These are phyloP conservation scores for Cercospora sojina DNA, from an alignment of 2,329 filamentous ascomycete species.

Conservation along the genomic window DNA sequence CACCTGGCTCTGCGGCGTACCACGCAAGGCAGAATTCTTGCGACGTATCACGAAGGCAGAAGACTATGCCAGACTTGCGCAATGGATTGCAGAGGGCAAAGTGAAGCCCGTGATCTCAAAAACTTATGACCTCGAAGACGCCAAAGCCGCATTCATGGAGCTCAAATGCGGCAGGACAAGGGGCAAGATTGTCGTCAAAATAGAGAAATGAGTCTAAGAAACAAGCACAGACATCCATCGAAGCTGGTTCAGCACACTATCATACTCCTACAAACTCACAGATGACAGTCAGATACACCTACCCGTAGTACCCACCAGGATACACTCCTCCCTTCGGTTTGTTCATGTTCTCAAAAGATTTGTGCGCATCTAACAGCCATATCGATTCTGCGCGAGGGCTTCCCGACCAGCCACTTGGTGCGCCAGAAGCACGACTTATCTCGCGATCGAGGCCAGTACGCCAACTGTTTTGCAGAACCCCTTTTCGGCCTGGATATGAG, in stretches of 20 bases:
- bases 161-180: constrained; percentile 56
- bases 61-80: constrained; percentile 52
- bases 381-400: neutral
- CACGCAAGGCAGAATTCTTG: constrained; percentile 30
- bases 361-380: neutral
- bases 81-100: constrained; percentile 60
- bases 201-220: constrained; percentile 13
- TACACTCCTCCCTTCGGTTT: neutral
- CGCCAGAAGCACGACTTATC: neutral
- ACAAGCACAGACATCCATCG: neutral
- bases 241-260: neutral
- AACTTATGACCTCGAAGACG: constrained; percentile 57
- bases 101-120: constrained; percentile 58
- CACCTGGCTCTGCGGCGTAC: constrained; percentile 50
- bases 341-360: neutral
- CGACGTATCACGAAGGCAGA: constrained; percentile 43
- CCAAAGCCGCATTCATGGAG: constrained; percentile 57
- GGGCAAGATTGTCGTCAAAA: constrained; percentile 58
- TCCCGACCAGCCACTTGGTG: neutral
- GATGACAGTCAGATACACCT: neutral
- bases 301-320: neutral
- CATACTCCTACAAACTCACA: neutral
- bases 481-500: neutral
- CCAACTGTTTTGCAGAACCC: neutral
- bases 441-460: neutral